phyloP scores from a whole-genome alignment of 129 eudicot species.

The Glebionis coronaria region DNA sequence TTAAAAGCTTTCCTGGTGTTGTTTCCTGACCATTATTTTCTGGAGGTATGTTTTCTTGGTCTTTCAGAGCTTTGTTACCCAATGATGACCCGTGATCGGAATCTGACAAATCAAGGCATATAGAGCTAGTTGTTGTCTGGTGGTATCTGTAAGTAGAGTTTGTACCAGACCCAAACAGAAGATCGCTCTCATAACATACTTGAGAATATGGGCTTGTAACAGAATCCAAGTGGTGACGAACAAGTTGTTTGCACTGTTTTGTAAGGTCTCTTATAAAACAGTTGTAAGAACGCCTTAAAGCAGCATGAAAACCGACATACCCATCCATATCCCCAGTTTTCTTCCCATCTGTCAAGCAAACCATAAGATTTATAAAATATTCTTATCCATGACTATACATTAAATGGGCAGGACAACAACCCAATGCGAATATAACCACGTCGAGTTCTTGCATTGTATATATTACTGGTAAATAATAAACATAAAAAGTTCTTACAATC shows the following conservation, averaged over 20 bases:
- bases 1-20: slow-evolving; percentile 64
- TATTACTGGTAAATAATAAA: not conserved
- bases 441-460: not conserved
- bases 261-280: slow-evolving; percentile 65
- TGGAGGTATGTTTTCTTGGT: slow-evolving; percentile 73
- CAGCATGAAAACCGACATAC: slow-evolving; percentile 87
- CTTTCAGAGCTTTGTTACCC: slow-evolving; percentile 24
- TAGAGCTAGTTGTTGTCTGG: slow-evolving; percentile 42
- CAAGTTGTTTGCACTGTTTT: slow-evolving; percentile 81
- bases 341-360: slow-evolving; percentile 46
- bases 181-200: slow-evolving; percentile 70
- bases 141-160: slow-evolving; percentile 38
- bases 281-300: slow-evolving; percentile 85
- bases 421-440: not conserved
- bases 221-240: slow-evolving; percentile 92
- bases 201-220: slow-evolving; percentile 93
- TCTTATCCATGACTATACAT: not conserved
- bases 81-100: slow-evolving; percentile 49
- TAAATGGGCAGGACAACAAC: not conserved
- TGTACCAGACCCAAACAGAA: slow-evolving; percentile 30
- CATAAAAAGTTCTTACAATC: slow-evolving; percentile 60
- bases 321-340: slow-evolving; percentile 87
- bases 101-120: slow-evolving; percentile 70
- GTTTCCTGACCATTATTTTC: slow-evolving; percentile 44
- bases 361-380: slow-evolving; percentile 12